Base-by-base conservation (phyloP, 179 eudicot genomes). In the Corrigiola litoralis region DNA sequence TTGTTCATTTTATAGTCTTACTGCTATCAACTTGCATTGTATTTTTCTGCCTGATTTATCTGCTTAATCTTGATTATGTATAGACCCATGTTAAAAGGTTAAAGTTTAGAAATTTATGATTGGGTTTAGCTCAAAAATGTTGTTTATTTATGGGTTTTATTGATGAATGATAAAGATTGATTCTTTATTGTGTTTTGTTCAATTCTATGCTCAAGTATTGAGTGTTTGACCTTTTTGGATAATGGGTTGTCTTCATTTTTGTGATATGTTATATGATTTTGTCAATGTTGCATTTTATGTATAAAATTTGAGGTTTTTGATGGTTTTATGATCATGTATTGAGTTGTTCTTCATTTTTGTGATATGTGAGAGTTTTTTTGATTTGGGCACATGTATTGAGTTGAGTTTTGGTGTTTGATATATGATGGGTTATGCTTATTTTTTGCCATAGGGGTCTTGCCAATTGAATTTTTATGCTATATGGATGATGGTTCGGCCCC, bases 401-500 rank as follows among this genome's bases (percentile, higher is more conserved):
- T 62, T 46, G 1, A 29, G 18, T 28, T 28, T 48, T 59, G 53
- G 33, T 10, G 5, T 38, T 14, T 23, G 0, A 25, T 70, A 62
- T 62, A 23, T 64, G 59, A 47, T 29, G n/a, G 29, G 55, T 20
- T 38, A 1, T 55, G 37, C 57, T 34, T 18, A 47, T 17, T 34
- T 17, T 48, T 63, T 63, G 24, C 48, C 20, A 47, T 71, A 57
- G 65, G 70, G 25, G 13, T 48, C 33, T 58, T 71, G 61, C 31
- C 23, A 31, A 32, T 28, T 57, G 65, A 41, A 68, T 62, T 58
- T 47, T 58, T 59, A 57, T 68, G 51, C 2, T 48, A 18, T 8
- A 86, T 82, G 92, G 92, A 75, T 37, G 32, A 42, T 49, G 74
- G 65, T 61, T 73, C 50, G 3, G 81, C 28, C 41, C 77, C n/a